phyloP scores from a whole-genome alignment of 257 asterid genomes.

The Fraxinus pennsylvanica region DNA sequence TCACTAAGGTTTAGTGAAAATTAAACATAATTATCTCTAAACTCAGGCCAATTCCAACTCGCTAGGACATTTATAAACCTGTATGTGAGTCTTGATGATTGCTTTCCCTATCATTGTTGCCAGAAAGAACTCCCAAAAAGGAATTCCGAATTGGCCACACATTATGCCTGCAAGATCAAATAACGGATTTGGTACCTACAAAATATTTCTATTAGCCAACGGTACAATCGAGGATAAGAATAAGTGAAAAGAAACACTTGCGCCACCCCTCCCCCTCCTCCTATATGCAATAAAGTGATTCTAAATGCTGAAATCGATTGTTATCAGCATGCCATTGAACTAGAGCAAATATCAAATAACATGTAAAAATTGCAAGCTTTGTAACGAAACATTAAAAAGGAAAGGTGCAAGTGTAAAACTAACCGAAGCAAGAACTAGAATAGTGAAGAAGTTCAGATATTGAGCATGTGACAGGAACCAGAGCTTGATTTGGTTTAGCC shows the following conservation, averaged over 20 bases:
- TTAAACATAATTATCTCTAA: not conserved
- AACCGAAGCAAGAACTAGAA: constrained; percentile 82
- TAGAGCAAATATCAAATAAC: not conserved
- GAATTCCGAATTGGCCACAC: constrained; percentile 93
- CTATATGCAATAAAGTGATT: constrained; percentile 4
- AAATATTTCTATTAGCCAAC: constrained; percentile 21
- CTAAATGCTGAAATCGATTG: not conserved
- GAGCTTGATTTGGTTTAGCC: constrained; percentile 46
- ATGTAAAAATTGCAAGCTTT: not conserved
- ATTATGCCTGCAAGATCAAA: constrained; percentile 98
- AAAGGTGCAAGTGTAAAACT: constrained; percentile 31
- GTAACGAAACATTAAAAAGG: not conserved
- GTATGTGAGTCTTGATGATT: constrained; percentile 86
- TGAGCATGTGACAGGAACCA: constrained; percentile 82
- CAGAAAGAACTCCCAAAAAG: constrained; percentile 86
- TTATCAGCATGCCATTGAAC: not conserved
- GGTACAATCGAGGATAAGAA: not conserved
- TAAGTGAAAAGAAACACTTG: not conserved
- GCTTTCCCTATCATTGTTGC: constrained; percentile 94
- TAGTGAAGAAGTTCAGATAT: constrained; percentile 66
- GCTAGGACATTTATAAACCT: constrained; percentile 43
- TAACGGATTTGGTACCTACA: constrained; percentile 88
- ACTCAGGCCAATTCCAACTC: constrained; percentile 6
- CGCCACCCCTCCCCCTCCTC: not conserved
- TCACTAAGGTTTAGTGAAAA: not conserved